Conservation (phyloP, 1,284 basidiomycete species). For the Naganishia sp. region DNA sequence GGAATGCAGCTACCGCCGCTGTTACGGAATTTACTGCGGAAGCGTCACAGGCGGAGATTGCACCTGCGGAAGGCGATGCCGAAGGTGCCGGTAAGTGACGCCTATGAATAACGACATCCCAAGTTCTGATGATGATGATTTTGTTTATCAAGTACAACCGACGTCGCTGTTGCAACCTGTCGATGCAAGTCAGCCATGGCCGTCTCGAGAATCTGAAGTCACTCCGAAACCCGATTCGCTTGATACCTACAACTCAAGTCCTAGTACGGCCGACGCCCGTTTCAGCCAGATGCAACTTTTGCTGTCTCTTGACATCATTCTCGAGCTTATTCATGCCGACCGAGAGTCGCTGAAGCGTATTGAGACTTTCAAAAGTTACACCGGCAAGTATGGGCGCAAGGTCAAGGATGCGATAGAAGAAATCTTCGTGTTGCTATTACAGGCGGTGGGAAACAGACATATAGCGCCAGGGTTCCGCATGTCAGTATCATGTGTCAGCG, state of each 20-base stretch:
- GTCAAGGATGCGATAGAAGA: conserved; percentile 90
- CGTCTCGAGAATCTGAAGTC: neutral
- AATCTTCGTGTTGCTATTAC: conserved; percentile 79
- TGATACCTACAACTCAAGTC: neutral
- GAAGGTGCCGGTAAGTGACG: conserved; percentile 14
- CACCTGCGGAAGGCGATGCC: conserved; percentile 39
- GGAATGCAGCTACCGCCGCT: conserved; percentile 13
- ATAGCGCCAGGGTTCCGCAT: conserved; percentile 78
- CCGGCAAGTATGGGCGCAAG: conserved; percentile 74
- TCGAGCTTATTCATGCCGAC: conserved; percentile 89
- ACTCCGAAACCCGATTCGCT: neutral
- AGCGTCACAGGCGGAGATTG: conserved; percentile 39
- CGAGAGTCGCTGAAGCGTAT: conserved; percentile 87
- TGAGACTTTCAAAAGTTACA: conserved; percentile 84
- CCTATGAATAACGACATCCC: too few relatives aligned
- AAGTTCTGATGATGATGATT: too few relatives aligned
- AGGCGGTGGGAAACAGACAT: conserved; percentile 75
- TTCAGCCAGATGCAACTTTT: conserved; percentile 72
- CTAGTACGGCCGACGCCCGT: conserved; percentile 14
- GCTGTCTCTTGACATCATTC: conserved; percentile 84
- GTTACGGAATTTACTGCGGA: conserved; percentile 58
- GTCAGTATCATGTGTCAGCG: conserved; percentile 57
- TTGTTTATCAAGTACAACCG: neutral
- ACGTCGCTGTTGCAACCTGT: conserved; percentile 13
- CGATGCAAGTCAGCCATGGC: conserved; percentile 3